phyloP scores from a whole-genome alignment of 192 early-diverging fungal species.

The Coemansia sp. region DNA sequence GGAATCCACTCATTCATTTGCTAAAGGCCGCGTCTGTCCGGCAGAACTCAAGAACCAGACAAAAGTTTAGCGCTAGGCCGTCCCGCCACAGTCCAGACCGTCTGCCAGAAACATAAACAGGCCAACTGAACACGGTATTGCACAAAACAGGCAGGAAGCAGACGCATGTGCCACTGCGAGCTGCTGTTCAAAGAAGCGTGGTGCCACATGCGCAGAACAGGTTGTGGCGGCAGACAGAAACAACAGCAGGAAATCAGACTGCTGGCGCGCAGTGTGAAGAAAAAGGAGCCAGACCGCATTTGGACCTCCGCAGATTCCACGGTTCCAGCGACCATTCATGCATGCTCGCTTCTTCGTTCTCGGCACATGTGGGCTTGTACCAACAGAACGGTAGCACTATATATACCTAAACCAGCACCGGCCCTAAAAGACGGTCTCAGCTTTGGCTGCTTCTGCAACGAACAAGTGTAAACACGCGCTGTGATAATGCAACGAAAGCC shows the following conservation, averaged over 20 bases:
- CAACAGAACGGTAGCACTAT: background rate
- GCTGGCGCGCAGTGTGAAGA: no score
- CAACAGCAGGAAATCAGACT: no score
- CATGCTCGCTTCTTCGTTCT: background rate
- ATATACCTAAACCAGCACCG: background rate
- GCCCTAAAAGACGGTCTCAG: no score
- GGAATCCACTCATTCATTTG: background rate
- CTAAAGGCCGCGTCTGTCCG: background rate
- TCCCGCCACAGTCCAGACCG: no score
- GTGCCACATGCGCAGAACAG: background rate
- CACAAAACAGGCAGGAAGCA: background rate
- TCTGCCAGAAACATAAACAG: no score
- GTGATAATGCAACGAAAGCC: no score
- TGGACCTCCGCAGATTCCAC: background rate
- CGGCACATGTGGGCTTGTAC: background rate
- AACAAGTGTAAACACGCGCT: no score
- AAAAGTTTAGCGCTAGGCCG: background rate
- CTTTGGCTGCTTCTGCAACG: no score
- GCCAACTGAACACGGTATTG: no score
- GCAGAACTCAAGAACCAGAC: background rate
- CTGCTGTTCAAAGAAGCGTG: background rate
- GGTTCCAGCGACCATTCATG: background rate
- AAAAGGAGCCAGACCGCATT: background rate
- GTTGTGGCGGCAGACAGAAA: background rate
- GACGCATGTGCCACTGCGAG: background rate